Percentiles rank a stretch among this genome's conserved stretches.
Evolutionary conservation across 805 yeast species (phyloP).

Genomic region (Kuraishia molischiana): DNA sequence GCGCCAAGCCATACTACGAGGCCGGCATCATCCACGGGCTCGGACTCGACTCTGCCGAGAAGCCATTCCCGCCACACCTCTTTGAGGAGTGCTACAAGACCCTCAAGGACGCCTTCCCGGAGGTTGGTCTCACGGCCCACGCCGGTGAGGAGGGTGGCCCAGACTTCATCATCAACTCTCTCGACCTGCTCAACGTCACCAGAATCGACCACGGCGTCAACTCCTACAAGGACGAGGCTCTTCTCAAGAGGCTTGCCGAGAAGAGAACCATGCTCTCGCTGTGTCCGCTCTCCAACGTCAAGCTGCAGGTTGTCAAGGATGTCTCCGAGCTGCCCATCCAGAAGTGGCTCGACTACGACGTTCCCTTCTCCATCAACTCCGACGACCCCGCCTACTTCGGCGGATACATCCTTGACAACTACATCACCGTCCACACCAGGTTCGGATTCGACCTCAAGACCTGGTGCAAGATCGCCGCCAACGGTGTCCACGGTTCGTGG

Average conservation of each 20-base stretch:
- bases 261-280: slow-evolving; percentile 52
- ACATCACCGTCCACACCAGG: slow-evolving; percentile 50
- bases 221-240: slow-evolving; percentile 40
- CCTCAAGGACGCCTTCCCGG: slow-evolving; percentile 37
- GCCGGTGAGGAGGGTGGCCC: slow-evolving; percentile 89
- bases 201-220: slow-evolving; percentile 81
- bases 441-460: slow-evolving; percentile 52
- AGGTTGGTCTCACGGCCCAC: slow-evolving; percentile 66
- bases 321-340: slow-evolving; percentile 60
- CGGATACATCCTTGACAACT: slow-evolving; percentile 75
- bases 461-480: slow-evolving; percentile 57
- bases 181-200: slow-evolving; percentile 49
- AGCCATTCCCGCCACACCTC: slow-evolving; percentile 65
- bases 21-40: slow-evolving; percentile 61
- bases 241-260: slow-evolving; percentile 48
- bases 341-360: slow-evolving; percentile 46
- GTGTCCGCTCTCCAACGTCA: slow-evolving; percentile 73
- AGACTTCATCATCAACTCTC: slow-evolving; percentile 47
- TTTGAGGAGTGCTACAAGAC: slow-evolving; percentile 53
- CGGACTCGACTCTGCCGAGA: slow-evolving; percentile 78
- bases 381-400: slow-evolving; percentile 83
- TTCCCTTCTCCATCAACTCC: slow-evolving; percentile 68
- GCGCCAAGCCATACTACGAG: slow-evolving; percentile 40
- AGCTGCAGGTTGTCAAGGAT: slow-evolving; percentile 62
- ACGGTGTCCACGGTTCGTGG: slow-evolving; percentile 70